These are phyloP conservation scores for Lentinus polychrous DNA, from an alignment of 1,284 basidiomycete genomes.

Conservation along the genomic window DNA sequence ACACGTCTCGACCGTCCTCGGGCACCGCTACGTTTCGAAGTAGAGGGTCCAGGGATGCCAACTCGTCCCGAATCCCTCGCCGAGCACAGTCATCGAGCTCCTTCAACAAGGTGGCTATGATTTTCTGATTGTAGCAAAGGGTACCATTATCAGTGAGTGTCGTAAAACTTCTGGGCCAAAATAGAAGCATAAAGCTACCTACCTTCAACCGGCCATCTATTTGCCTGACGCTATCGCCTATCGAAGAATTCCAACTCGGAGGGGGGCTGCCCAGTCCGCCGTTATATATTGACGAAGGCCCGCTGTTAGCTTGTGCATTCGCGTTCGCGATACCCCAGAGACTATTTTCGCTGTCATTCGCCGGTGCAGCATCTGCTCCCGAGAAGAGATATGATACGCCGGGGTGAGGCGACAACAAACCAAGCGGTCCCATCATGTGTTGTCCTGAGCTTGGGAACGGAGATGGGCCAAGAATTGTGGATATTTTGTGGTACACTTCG, in stretches of 20 bases:
- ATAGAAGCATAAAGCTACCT: slow-evolving; percentile 16
- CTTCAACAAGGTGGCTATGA: slow-evolving; percentile 66
- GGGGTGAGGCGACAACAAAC: slow-evolving; percentile 64
- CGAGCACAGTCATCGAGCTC: slow-evolving; percentile 78
- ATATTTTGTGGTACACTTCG: slow-evolving; percentile 81
- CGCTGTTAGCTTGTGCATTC: slow-evolving; percentile 13
- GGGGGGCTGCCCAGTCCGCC: slow-evolving; percentile 42
- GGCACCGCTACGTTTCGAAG: slow-evolving; percentile 44
- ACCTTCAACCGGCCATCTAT: slow-evolving; percentile 81
- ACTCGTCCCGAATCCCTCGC: slow-evolving; percentile 72
- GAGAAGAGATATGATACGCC: slow-evolving; percentile 76
- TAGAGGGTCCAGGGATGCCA: slow-evolving; percentile 72
- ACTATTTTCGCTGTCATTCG: slow-evolving; percentile 39
- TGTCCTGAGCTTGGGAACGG: slow-evolving; percentile 57
- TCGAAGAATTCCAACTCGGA: slow-evolving; percentile 49
- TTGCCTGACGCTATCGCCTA: slow-evolving; percentile 73
- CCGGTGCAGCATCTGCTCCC: slow-evolving; percentile 23
- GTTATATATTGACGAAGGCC: slow-evolving; percentile 24
- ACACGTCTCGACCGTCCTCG: slow-evolving; percentile 15
- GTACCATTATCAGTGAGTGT: slow-evolving; percentile 1
- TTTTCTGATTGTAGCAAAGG: slow-evolving; percentile 59
- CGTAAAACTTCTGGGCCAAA: neutral
- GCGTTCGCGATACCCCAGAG: slow-evolving; percentile 69
- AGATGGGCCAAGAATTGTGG: slow-evolving; percentile 71
- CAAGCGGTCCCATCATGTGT: slow-evolving; percentile 72